Conservation (phyloP, 805 yeast species). For the Candida silvicultrix region DNA sequence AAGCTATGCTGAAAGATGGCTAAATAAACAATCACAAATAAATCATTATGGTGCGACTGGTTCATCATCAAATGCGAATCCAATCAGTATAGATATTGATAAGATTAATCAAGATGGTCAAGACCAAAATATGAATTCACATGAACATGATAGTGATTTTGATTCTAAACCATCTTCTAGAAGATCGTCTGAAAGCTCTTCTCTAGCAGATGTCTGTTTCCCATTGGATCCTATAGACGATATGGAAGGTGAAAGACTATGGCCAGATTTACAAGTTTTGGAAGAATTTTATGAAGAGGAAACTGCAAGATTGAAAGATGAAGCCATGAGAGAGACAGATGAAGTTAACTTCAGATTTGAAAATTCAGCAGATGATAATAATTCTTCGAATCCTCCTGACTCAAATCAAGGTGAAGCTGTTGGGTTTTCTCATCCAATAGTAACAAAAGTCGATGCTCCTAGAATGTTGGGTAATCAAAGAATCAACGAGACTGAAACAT, state of each 20-base stretch:
- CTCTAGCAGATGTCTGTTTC: constrained; percentile 88
- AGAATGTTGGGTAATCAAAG: constrained; percentile 31
- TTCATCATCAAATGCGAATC: constrained; percentile 1
- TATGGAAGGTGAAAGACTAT: constrained; percentile 29
- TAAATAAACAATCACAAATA: constrained; percentile 12
- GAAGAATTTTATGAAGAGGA: constrained; percentile 78
- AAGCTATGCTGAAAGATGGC: constrained; percentile 24
- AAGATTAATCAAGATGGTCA: neutral
- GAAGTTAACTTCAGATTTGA: constrained; percentile 31
- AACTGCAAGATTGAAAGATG: constrained; percentile 37
- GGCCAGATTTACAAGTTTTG: constrained; percentile 83
- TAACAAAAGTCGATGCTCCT: constrained; percentile 37
- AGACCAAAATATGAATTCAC: neutral
- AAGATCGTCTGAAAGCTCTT: constrained; percentile 48
- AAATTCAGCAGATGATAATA: constrained; percentile 21
- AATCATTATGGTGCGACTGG: constrained; percentile 1
- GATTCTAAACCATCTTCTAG: constrained; percentile 37
- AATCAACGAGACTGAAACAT: constrained; percentile 50
- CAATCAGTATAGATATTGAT: constrained; percentile 2
- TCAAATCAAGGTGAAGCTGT: constrained; percentile 15
- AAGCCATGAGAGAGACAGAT: constrained; percentile 31
- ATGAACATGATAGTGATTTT: constrained; percentile 23
- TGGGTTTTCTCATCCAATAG: constrained; percentile 35
- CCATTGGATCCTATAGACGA: constrained; percentile 42
- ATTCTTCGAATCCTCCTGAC: constrained; percentile 1